phyloP scores from a whole-genome alignment of 257 asterid genomes.

The Catharanthus roseus region DNA sequence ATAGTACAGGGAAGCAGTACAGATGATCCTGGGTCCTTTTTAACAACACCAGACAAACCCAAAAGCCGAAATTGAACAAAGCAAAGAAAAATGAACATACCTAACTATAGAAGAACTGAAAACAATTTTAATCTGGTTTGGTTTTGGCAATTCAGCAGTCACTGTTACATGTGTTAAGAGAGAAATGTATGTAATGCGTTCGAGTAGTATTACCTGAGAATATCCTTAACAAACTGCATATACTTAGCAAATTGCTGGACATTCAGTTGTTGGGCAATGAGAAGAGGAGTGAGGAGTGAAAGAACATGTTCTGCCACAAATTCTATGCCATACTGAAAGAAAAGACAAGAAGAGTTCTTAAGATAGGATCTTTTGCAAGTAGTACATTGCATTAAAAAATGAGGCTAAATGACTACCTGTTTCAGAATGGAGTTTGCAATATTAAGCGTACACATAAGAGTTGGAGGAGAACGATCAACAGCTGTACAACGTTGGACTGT shows the following conservation, averaged over 20 bases:
- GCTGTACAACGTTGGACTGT: conserved; percentile 92
- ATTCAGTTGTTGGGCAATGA: conserved; percentile 82
- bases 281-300: conserved; percentile 86
- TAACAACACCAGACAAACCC: background rate
- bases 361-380: background rate
- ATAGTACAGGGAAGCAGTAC: too few relatives aligned
- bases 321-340: conserved; percentile 79
- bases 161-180: conserved; percentile 3
- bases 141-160: background rate
- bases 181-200: conserved; percentile 8
- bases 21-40: too few relatives aligned
- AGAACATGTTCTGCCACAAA: conserved; percentile 84
- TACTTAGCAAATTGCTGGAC: conserved; percentile 97
- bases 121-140: background rate
- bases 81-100: background rate
- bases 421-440: conserved; percentile 82
- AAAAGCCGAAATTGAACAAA: background rate
- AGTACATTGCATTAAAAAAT: background rate
- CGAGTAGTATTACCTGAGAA: conserved; percentile 55
- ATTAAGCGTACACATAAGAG: conserved; percentile 98
- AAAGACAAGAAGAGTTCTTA: conserved; percentile 13
- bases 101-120: background rate
- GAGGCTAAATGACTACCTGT: conserved; percentile 51
- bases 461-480: conserved; percentile 98
- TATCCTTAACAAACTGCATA: conserved; percentile 88